Evolutionary conservation across 2,329 filamentous ascomycete genomes (phyloP).

Genomic region (Cladosporium austrohemisphaericum): DNA sequence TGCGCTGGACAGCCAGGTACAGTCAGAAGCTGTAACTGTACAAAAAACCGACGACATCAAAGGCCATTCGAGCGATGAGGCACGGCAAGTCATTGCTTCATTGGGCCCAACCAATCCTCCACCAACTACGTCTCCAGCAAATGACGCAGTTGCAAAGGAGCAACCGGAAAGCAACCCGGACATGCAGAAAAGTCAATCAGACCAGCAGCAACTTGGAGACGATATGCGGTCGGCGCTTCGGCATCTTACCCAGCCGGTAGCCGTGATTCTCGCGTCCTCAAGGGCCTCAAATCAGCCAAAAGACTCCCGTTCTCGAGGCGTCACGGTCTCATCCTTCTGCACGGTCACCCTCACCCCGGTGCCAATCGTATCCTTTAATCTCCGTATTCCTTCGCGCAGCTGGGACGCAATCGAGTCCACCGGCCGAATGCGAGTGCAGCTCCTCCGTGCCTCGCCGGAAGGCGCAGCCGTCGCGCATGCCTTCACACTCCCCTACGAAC

Average conservation of each 20-base stretch:
- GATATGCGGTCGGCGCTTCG: slow-evolving; percentile 35
- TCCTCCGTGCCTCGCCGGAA: slow-evolving; percentile 37
- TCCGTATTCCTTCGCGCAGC: slow-evolving; percentile 54
- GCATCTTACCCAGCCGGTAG: slow-evolving; percentile 54
- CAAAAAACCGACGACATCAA: too few relatives aligned
- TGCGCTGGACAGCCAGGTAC: too few relatives aligned
- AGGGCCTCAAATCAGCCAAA: slow-evolving; percentile 13
- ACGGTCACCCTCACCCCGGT: slow-evolving; percentile 54
- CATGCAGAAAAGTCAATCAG: slow-evolving; percentile 13
- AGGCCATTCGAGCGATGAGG: too few relatives aligned
- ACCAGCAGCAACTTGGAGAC: slow-evolving; percentile 12
- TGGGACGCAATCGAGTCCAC: slow-evolving; percentile 47
- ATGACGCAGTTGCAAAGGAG: too few relatives aligned
- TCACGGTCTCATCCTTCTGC: slow-evolving; percentile 60
- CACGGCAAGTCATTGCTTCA: too few relatives aligned
- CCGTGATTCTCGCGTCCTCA: slow-evolving; percentile 43
- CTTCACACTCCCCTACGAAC: slow-evolving; percentile 29
- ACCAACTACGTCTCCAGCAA: too few relatives aligned
- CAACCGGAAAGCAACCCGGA: slow-evolving; percentile 11
- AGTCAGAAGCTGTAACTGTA: too few relatives aligned
- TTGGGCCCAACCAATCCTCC: too few relatives aligned
- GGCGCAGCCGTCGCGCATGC: slow-evolving; percentile 33
- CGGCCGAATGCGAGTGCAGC: slow-evolving; percentile 48
- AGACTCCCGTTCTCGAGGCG: slow-evolving; percentile 38
- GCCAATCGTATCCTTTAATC: slow-evolving; percentile 60